Percentiles rank a stretch among this genome's conserved stretches.
phyloP scores from a whole-genome alignment of 371 early-diverging fungal genomes.

The Encephalitozoon cuniculi region DNA sequence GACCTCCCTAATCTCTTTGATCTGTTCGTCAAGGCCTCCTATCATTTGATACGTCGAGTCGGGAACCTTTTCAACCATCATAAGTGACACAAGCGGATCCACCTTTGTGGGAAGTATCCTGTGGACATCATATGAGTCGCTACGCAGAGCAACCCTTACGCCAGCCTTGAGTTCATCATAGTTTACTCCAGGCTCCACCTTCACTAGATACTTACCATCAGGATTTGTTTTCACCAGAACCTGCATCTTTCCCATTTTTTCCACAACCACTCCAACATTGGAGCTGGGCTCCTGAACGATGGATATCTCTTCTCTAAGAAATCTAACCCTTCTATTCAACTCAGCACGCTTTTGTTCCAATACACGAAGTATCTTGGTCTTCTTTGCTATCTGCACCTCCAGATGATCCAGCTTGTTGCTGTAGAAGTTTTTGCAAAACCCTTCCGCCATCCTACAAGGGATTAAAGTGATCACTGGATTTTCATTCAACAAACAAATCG shows the following conservation, averaged over 20 bases:
- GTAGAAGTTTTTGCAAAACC: conserved; percentile 48
- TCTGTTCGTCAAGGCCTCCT: conserved; percentile 97
- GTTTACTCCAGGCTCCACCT: conserved; percentile 79
- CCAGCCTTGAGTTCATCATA: conserved; percentile 79
- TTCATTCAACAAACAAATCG: background rate
- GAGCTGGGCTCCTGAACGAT: conserved; percentile 90
- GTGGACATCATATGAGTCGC: conserved; percentile 76
- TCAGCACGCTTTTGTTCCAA: conserved; percentile 93
- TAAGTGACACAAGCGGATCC: conserved; percentile 85
- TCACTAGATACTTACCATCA: conserved; percentile 97
- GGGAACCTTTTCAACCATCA: conserved; percentile 99
- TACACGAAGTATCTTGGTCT: conserved; percentile 76
- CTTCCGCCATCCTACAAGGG: background rate
- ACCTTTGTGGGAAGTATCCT: conserved; percentile 83
- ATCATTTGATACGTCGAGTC: conserved; percentile 98
- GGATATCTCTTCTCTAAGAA: conserved; percentile 88
- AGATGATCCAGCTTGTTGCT: conserved; percentile 49
- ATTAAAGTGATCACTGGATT: background rate
- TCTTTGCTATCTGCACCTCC: conserved; percentile 50
- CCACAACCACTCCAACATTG: conserved; percentile 93
- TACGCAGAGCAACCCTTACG: conserved; percentile 85
- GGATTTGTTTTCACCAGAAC: conserved; percentile 91
- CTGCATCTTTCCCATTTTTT: conserved; percentile 95
- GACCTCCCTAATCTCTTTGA: conserved; percentile 96
- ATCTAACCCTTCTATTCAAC: conserved; percentile 79